phyloP scores from a whole-genome alignment of 2,329 filamentous ascomycete genomes.

The Xylaria sp. region DNA sequence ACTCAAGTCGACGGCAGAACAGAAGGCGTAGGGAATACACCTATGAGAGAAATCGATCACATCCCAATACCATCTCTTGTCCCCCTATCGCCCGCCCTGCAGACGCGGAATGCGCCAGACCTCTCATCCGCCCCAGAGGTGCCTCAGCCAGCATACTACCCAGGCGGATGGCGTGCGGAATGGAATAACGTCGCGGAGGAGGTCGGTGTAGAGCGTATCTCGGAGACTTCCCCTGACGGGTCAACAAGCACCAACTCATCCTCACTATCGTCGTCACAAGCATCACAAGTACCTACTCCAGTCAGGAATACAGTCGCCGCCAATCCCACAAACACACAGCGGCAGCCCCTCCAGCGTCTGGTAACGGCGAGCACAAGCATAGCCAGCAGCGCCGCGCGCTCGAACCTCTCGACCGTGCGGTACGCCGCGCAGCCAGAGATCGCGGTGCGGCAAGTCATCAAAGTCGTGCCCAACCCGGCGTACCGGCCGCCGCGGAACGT shows the following conservation, averaged over 20 bases:
- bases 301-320: neutral
- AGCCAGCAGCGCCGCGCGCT: constrained; percentile 33
- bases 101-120: constrained; percentile 8
- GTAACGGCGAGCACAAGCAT: constrained; percentile 36
- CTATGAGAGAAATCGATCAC: constrained; percentile 27
- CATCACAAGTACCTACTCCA: neutral
- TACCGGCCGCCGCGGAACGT: constrained; percentile 20
- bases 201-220: constrained; percentile 5
- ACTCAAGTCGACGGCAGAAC: constrained; percentile 18
- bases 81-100: constrained; percentile 8
- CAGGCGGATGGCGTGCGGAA: constrained; percentile 38
- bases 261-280: neutral
- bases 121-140: constrained; percentile 16
- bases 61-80: neutral
- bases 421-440: constrained; percentile 38
- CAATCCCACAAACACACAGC: neutral
- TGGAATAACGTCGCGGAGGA: constrained; percentile 35
- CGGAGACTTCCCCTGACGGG: neutral
- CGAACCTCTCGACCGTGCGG: constrained; percentile 36
- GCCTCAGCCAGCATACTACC: constrained; percentile 34
- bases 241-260: neutral
- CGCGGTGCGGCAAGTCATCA: constrained; percentile 36
- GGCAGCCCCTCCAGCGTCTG: neutral
- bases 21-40: constrained; percentile 7
- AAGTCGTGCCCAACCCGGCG: constrained; percentile 35